A percentile compares a stretch with the other conserved stretches of the same genome.
Evolutionary conservation across 768 basidiomycete genomes (phyloP).

Genomic region (Strobilomyces confusus): DNA sequence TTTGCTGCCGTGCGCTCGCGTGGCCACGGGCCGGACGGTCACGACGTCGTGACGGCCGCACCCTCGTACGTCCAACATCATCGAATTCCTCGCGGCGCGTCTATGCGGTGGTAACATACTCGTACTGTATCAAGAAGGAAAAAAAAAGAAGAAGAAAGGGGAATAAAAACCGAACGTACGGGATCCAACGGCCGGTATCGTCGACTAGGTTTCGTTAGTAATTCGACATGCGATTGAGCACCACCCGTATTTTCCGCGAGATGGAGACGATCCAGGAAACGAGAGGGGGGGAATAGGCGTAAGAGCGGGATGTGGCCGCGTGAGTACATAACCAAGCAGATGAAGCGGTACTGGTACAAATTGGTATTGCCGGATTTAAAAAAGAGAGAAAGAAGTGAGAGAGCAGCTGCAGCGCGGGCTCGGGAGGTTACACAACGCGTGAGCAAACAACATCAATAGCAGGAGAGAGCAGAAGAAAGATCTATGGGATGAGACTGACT

Average conservation of each 20-base stretch:
- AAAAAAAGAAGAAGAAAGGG: too few relatives aligned
- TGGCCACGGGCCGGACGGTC: too few relatives aligned
- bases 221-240: background rate
- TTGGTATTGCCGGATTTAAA: conserved; percentile 15
- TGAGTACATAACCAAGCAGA: background rate
- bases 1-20: too few relatives aligned
- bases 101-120: too few relatives aligned
- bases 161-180: background rate
- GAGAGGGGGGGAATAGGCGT: background rate
- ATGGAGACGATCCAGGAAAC: background rate
- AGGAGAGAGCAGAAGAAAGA: conserved; percentile 8
- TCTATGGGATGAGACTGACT: conserved; percentile 12
- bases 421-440: conserved; percentile 6
- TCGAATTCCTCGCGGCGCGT: too few relatives aligned
- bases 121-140: too few relatives aligned
- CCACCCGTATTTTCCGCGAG: background rate
- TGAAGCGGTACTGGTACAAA: conserved; percentile 12
- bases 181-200: background rate
- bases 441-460: conserved; percentile 12
- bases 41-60: too few relatives aligned
- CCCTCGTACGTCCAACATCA: too few relatives aligned
- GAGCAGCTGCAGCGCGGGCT: background rate
- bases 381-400: background rate
- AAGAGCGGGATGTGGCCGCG: background rate
- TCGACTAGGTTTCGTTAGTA: background rate